phyloP scores from a whole-genome alignment of 306 rosid species.

The Cucumis hystrix region DNA sequence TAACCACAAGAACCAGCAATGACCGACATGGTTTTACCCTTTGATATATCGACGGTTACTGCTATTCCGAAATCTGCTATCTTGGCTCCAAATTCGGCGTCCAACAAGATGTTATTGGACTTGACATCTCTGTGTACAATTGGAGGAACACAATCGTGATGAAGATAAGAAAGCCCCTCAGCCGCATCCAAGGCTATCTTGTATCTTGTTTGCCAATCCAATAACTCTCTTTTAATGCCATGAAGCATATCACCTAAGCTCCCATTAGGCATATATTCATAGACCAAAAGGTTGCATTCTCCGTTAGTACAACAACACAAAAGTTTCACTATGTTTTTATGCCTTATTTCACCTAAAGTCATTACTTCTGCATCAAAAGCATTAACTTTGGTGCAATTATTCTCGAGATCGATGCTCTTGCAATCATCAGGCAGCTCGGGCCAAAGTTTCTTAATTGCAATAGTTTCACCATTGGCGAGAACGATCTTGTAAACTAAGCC shows the following conservation, averaged over 20 bases:
- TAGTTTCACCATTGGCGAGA: slow-evolving; percentile 48
- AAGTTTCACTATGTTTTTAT: slow-evolving; percentile 86
- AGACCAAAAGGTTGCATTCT: slow-evolving; percentile 78
- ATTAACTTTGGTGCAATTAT: slow-evolving; percentile 32
- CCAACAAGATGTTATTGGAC: slow-evolving; percentile 81
- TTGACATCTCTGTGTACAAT: slow-evolving; percentile 92
- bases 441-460: slow-evolving; percentile 86
- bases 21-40: slow-evolving; percentile 67
- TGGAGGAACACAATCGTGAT: slow-evolving; percentile 89
- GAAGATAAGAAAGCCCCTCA: slow-evolving; percentile 90
- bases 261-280: slow-evolving; percentile 95
- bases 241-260: slow-evolving; percentile 88
- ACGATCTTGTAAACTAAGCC: slow-evolving; percentile 90
- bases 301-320: slow-evolving; percentile 89
- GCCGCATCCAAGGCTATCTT: slow-evolving; percentile 84
- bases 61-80: slow-evolving; percentile 96
- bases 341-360: slow-evolving; percentile 82
- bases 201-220: slow-evolving; percentile 86
- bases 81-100: slow-evolving; percentile 63
- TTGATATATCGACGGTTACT: slow-evolving; percentile 47
- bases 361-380: slow-evolving; percentile 82
- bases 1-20: slow-evolving; percentile 94
- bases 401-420: slow-evolving; percentile 42
- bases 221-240: slow-evolving; percentile 57
- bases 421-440: slow-evolving; percentile 23